Evolutionary conservation across 139 green algal species (phyloP), one percentile per base, ranked within the genome.

Genomic region (Chlorella sp.): DNA sequence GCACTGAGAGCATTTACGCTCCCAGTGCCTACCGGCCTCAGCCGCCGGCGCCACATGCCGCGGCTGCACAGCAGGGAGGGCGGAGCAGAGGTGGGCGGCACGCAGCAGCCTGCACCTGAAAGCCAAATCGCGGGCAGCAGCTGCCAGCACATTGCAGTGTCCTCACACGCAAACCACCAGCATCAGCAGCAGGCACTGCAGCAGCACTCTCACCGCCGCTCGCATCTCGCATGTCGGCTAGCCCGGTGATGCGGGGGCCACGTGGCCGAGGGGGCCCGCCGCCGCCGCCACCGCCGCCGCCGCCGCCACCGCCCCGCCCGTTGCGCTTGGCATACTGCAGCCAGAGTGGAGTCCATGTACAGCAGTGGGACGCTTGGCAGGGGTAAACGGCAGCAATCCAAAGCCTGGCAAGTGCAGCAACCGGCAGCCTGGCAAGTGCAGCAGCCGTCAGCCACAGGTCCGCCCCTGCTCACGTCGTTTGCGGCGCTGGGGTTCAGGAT

Each of bases 11-110:
- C 41, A 40, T 7, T 60, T 38, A 48, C 19, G 68, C 46, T 72
- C 28, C 22, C 56, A 85, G 64, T 87, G 86, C 75, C 87, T 92
- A 92, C 78, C 88, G 72, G 24, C 69, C 87, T 92, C 88, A 92
- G 51, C 82, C 88, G 79, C 86, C 88, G 32, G 64, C 88, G 72
- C 68, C 85, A 44, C 85, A 90, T 41, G 84, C 67, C 41, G 54
- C 83, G 17, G 75, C 64, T 74, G 73, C 82, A 78, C n/a, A 14
- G 9, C 30, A 7, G 32, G 54, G 54, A 58, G 34, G 54, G 43
- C 36, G 48, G 40, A 58, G 38, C 1, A 54, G 20, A 20, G 44
- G n/a, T 44, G 65, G 73, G 82, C 46, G 28, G 51, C n/a, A 54
- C 30, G 5, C n/a, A 80, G n/a, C n/a, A n/a, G n/a, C n/a, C n/a